Conservation (phyloP, 768 basidiomycete genomes). For the Russula olivacea region DNA sequence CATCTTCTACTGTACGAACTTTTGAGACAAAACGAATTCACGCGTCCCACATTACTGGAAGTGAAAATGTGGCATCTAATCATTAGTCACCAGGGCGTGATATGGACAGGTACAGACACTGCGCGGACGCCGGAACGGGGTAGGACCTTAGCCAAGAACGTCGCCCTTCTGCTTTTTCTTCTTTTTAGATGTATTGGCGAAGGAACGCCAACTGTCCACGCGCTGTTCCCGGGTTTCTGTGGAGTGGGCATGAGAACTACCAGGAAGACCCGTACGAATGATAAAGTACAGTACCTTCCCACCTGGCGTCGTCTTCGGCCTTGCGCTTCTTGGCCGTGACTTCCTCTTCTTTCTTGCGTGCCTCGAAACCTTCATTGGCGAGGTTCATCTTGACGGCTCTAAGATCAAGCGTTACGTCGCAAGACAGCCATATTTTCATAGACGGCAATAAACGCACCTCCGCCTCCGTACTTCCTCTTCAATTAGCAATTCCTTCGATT, state of each 20-base stretch:
- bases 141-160: conserved; percentile 49
- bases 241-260: conserved; percentile 6
- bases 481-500: conserved; percentile 79
- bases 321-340: conserved; percentile 72
- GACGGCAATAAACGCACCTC: conserved; percentile 48
- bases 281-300: conserved; percentile 63
- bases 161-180: conserved; percentile 73
- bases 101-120: conserved; percentile 18
- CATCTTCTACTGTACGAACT: neutral
- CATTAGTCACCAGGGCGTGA: conserved; percentile 16
- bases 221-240: conserved; percentile 72
- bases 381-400: conserved; percentile 88
- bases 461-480: conserved; percentile 84
- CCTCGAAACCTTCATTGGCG: conserved; percentile 88
- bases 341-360: conserved; percentile 90
- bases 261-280: neutral
- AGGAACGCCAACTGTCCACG: conserved; percentile 79
- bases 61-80: conserved; percentile 10
- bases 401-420: conserved; percentile 10
- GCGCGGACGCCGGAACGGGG: neutral
- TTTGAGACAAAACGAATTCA: neutral
- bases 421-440: neutral
- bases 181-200: conserved; percentile 63
- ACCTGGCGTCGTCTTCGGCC: conserved; percentile 77
- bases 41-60: neutral